Base-by-base conservation (phyloP, 2,329 filamentous ascomycete genomes). In the Nigrospora sphaerica region DNA sequence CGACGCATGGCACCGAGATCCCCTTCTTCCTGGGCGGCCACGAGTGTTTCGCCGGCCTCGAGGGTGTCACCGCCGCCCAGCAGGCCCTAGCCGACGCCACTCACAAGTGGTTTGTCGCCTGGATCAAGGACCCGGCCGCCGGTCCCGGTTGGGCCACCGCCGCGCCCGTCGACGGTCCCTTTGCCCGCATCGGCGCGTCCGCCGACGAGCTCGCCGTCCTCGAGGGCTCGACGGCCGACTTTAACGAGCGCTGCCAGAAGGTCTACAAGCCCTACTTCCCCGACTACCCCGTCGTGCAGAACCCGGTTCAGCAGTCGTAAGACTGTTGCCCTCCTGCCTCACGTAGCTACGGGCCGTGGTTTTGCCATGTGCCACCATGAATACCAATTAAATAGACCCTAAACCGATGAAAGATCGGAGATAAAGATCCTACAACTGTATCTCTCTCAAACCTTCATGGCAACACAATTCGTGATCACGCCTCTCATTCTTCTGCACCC, bases 11-110 rank as follows among this genome's bases (percentile, higher is more conserved):
- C 18, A 64, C 62, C 11, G 65, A 72, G 48, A 66, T 72, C 0
- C 65, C 69, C n/a, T 72, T 70, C 56, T 72, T 71, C 57, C 61
- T 70, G 34, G 69, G 69, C 14, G 69, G 69, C 7, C 71, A 71
- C 32, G 67, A 70, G 49, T 69, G 64, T 49, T 72, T 72, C 45
- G 53, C 56, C 12, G 49, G 53, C 0, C 52, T 65, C 0, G 37
- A 46, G 2, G 54, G 52, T 7, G 66, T 71, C 12, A 71, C 67
- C 3, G 52, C 54, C 0, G 64, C 56, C 1, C 56, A 70, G 44
- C 69, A 72, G 45, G 64, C 60, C 1, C 55, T 72, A 12, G 69
- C 69, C 4, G 66, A 71, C 46, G 67, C 58, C 12, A 65, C 66
- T 31, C 63, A 71, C 42, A 57, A 61, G 42, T 71, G 67, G 67